These are phyloP conservation scores for Sporothrix phasma DNA, from an alignment of 2,329 filamentous ascomycete species.

Conservation along the genomic window DNA sequence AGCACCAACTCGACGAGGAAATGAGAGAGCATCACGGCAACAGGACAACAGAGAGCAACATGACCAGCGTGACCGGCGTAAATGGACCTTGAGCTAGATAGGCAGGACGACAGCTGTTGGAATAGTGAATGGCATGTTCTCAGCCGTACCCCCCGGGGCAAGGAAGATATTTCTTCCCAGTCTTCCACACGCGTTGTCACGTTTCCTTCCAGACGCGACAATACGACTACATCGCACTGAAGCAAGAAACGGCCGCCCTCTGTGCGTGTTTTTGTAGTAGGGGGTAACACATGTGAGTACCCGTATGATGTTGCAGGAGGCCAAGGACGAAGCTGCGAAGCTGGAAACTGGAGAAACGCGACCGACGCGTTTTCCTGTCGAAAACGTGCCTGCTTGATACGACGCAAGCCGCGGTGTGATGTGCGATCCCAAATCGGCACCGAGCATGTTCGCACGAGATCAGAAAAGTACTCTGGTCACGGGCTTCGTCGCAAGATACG, in stretches of 20 bases:
- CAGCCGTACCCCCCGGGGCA: not conserved
- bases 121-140: not conserved
- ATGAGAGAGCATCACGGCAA: too few relatives aligned
- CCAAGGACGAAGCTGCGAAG: not conserved
- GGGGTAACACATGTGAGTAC: too few relatives aligned
- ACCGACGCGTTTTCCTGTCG: not conserved
- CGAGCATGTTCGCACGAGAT: not conserved
- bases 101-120: not conserved
- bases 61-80: not conserved
- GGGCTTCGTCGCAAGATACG: too few relatives aligned
- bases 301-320: not conserved
- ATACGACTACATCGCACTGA: not conserved
- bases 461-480: too few relatives aligned
- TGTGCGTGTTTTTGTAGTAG: not conserved
- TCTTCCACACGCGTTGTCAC: not conserved
- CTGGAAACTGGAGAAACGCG: not conserved
- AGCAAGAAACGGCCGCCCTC: not conserved
- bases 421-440: not conserved
- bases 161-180: not conserved
- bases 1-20: too few relatives aligned
- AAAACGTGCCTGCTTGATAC: not conserved
- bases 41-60: not conserved
- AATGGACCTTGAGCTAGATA: not conserved
- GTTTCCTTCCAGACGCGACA: not conserved
- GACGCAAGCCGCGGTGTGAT: not conserved